Evolutionary conservation across 345 rosid genomes (phyloP).

Genomic region (Gossypium raimondii): DNA sequence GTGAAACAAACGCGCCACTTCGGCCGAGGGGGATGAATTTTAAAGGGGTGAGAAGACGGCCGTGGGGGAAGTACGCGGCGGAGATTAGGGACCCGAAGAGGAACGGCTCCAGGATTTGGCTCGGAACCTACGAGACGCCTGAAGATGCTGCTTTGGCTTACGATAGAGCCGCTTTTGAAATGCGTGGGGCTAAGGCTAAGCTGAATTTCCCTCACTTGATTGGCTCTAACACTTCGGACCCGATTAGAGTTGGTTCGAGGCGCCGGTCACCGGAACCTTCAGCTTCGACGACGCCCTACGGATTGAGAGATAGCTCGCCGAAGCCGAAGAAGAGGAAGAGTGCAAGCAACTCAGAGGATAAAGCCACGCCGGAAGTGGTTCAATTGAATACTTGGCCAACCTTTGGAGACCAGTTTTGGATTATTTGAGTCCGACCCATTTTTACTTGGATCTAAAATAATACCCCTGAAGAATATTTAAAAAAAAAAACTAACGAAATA

Average conservation of each 20-base stretch:
- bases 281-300: neutral
- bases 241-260: slow-evolving; percentile 41
- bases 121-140: slow-evolving; percentile 57
- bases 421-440: no score
- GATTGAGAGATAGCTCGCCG: neutral
- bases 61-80: slow-evolving; percentile 74
- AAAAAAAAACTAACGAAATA: no score
- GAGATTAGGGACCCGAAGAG: slow-evolving; percentile 64
- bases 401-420: neutral
- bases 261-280: slow-evolving; percentile 28
- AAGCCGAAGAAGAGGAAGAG: slow-evolving; percentile 11
- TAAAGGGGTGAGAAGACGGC: slow-evolving; percentile 41
- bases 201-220: slow-evolving; percentile 56
- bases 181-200: slow-evolving; percentile 52
- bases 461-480: no score
- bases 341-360: neutral
- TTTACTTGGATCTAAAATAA: no score
- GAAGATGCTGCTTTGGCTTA: slow-evolving; percentile 67
- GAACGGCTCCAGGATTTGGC: slow-evolving; percentile 65
- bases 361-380: neutral
- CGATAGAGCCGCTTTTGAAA: slow-evolving; percentile 51
- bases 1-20: neutral
- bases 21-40: slow-evolving; percentile 11
- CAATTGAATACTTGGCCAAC: neutral
- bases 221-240: slow-evolving; percentile 33